phyloP scores from a whole-genome alignment of 176 grass and related monocot species.

The Raddia guianensis region DNA sequence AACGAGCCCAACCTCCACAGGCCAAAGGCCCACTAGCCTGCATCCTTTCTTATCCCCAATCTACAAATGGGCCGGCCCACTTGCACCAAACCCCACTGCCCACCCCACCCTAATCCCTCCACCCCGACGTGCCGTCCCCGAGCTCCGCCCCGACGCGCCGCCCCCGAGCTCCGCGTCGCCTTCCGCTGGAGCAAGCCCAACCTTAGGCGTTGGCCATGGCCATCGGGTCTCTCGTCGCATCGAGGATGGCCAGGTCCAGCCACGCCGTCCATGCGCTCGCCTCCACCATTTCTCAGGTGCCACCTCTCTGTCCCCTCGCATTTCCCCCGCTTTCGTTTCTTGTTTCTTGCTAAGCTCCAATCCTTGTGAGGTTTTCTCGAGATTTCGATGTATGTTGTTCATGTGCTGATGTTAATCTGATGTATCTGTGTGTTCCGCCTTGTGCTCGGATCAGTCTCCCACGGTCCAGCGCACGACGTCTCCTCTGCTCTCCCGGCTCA shows the following conservation, averaged over 20 bases:
- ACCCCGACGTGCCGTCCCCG: no score
- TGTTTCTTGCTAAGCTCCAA: not conserved
- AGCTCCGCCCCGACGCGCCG: no score
- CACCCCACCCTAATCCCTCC: no score
- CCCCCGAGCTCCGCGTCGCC: not conserved
- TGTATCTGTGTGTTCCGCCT: not conserved
- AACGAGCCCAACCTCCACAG: no score
- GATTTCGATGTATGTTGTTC: not conserved
- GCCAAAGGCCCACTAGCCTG: no score
- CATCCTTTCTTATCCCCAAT: no score
- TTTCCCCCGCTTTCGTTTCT: not conserved
- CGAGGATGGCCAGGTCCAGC: slow-evolving; percentile 67
- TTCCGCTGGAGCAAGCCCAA: slow-evolving; percentile 10
- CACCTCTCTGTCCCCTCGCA: not conserved
- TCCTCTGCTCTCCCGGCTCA: slow-evolving; percentile 58
- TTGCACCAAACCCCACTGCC: no score
- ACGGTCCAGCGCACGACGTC: slow-evolving; percentile 30
- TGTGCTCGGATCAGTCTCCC: slow-evolving; percentile 51
- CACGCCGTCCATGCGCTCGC: slow-evolving; percentile 36
- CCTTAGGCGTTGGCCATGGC: slow-evolving; percentile 48
- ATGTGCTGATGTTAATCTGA: not conserved
- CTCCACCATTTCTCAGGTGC: slow-evolving; percentile 65
- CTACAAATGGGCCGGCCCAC: no score
- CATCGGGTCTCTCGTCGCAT: slow-evolving; percentile 75
- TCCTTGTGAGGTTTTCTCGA: not conserved